phyloP scores from a whole-genome alignment of 805 yeast genomes.

The Teunomyces kruisii region DNA sequence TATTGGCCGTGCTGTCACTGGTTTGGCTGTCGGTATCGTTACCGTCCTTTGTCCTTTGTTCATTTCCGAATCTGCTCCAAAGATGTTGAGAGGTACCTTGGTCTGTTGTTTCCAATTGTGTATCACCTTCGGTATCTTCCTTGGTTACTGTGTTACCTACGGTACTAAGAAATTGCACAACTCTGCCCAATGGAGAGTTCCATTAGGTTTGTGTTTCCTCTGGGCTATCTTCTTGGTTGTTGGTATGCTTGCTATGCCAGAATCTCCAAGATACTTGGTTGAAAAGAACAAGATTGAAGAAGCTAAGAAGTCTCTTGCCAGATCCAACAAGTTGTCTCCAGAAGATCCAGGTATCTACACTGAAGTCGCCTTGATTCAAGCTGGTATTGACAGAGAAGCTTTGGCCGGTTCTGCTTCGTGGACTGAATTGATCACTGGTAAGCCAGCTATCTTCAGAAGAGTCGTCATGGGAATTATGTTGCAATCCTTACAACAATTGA shows the following conservation, averaged over 20 bases:
- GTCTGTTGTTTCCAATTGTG: slow-evolving; percentile 29
- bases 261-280: slow-evolving; percentile 27
- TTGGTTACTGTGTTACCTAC: slow-evolving; percentile 27
- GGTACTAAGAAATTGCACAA: slow-evolving; percentile 24
- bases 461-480: slow-evolving; percentile 25
- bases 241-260: slow-evolving; percentile 29
- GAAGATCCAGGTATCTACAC: slow-evolving; percentile 26
- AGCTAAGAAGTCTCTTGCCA: slow-evolving; percentile 25
- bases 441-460: slow-evolving; percentile 26
- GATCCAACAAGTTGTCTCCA: slow-evolving; percentile 21
- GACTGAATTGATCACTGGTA: slow-evolving; percentile 25
- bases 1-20: slow-evolving; percentile 27
- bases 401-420: slow-evolving; percentile 27
- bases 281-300: slow-evolving; percentile 24
- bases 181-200: slow-evolving; percentile 28
- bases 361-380: slow-evolving; percentile 27
- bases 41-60: slow-evolving; percentile 27
- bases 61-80: slow-evolving; percentile 28
- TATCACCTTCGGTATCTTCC: slow-evolving; percentile 27
- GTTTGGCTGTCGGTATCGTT: slow-evolving; percentile 28
- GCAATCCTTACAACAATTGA: slow-evolving; percentile 54
- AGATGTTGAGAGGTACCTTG: slow-evolving; percentile 27
- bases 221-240: slow-evolving; percentile 25
- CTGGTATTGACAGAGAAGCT: slow-evolving; percentile 29
- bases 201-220: slow-evolving; percentile 27